Percentiles rank a stretch among this genome's conserved stretches.
Conservation (phyloP, 805 yeast genomes). For the Lipomyces sp. region DNA sequence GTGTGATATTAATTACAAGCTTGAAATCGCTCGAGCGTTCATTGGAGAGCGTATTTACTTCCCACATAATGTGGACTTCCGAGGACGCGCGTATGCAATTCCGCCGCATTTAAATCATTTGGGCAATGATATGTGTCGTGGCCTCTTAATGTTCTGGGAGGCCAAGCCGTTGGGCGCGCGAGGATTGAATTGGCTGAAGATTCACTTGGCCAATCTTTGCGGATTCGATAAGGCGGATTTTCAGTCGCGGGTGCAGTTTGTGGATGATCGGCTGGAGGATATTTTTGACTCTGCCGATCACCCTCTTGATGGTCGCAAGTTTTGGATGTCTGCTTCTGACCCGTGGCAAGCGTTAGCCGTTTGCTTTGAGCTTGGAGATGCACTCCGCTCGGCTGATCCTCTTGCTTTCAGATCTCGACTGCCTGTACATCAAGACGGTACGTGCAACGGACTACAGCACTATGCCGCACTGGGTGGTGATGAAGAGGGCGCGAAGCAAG, state of each 20-base stretch:
- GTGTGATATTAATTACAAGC: constrained; percentile 88
- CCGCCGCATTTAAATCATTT: constrained; percentile 62
- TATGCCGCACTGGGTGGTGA: constrained; percentile 73
- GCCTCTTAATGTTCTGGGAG: constrained; percentile 58
- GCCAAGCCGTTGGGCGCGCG: constrained; percentile 51
- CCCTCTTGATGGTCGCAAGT: constrained; percentile 46
- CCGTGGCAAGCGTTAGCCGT: constrained; percentile 63
- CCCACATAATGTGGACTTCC: constrained; percentile 62
- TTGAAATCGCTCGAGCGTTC: constrained; percentile 93
- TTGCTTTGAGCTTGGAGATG: constrained; percentile 52
- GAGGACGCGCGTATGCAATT: constrained; percentile 65
- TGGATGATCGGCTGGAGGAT: constrained; percentile 47
- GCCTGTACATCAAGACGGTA: constrained; percentile 66
- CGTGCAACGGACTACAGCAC: constrained; percentile 67
- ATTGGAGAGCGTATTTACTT: constrained; percentile 59
- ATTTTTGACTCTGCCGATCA: constrained; percentile 47
- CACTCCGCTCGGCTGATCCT: constrained; percentile 50
- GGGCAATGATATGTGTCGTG: constrained; percentile 59
- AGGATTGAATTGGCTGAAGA: constrained; percentile 59
- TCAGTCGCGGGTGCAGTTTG: constrained; percentile 50
- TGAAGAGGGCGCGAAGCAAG: constrained; percentile 60
- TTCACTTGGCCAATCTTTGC: constrained; percentile 58
- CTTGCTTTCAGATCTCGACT: constrained; percentile 48
- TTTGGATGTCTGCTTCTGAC: constrained; percentile 60
- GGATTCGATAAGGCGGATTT: constrained; percentile 57